These are phyloP conservation scores for Tricholoma furcatifolium DNA, from an alignment of 768 basidiomycete genomes.

Conservation along the genomic window DNA sequence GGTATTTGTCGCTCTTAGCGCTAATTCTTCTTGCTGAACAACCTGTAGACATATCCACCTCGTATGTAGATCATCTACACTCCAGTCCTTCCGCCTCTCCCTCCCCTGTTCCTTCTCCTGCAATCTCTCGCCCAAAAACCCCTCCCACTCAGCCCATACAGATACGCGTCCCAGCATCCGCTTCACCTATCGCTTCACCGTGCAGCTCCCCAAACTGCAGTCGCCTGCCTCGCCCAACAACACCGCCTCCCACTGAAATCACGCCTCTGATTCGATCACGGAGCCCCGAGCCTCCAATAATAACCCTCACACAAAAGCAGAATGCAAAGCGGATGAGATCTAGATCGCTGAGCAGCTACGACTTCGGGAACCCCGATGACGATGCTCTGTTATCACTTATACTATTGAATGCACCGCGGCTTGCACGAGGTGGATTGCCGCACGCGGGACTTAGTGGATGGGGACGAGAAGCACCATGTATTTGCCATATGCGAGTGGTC, in stretches of 20 bases:
- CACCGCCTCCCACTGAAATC: neutral
- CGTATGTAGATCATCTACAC: conserved; percentile 72
- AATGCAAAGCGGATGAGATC: conserved; percentile 4
- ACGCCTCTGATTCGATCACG: conserved; percentile 9
- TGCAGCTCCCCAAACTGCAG: conserved; percentile 5
- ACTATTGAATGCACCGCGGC: conserved; percentile 19
- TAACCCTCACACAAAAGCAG: no score
- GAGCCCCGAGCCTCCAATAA: conserved; percentile 1
- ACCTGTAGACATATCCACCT: conserved; percentile 63
- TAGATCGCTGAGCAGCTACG: conserved; percentile 15
- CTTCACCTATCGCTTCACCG: neutral
- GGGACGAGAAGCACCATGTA: conserved; percentile 16
- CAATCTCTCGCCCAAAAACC: conserved; percentile 20
- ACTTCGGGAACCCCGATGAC: conserved; percentile 4
- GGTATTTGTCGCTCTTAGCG: conserved; percentile 22
- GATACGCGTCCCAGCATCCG: neutral
- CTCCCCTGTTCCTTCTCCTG: conserved; percentile 31
- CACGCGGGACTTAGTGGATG: conserved; percentile 12
- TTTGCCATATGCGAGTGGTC: conserved; percentile 14
- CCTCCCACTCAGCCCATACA: conserved; percentile 1
- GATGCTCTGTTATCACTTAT: conserved; percentile 17
- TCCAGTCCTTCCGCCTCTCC: conserved; percentile 54
- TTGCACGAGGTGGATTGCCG: conserved; percentile 14
- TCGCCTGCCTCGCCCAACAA: neutral
- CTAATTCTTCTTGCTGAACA: neutral